Conservation (phyloP, 768 basidiomycete genomes). For the Termitomyces sp. region DNA sequence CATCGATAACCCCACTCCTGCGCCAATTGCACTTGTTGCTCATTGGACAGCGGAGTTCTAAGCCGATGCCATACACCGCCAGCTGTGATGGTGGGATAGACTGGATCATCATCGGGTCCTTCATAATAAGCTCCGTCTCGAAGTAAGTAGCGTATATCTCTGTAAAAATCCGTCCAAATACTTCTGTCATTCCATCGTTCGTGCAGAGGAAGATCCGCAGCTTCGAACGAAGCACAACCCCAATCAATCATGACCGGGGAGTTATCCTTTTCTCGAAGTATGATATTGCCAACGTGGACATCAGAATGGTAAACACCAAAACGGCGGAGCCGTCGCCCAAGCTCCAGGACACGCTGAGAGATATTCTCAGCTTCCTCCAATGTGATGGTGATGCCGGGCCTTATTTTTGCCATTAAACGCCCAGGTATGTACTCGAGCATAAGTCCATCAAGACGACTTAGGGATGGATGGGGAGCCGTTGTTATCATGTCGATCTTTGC, state of each 20-base stretch:
- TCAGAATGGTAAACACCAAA: background rate
- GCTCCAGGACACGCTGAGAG: background rate
- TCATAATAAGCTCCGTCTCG: background rate
- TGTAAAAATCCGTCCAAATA: background rate
- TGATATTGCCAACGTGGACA: background rate
- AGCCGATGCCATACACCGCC: background rate
- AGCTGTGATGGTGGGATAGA: background rate
- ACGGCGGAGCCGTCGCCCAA: background rate
- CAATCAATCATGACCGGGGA: background rate
- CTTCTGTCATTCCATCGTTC: background rate
- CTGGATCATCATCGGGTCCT: background rate
- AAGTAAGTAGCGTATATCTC: background rate
- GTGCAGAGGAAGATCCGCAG: background rate
- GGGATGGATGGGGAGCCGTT: too few relatives aligned
- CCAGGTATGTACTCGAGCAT: conserved; percentile 1
- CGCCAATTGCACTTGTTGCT: background rate
- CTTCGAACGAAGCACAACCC: background rate
- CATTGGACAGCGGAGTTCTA: background rate
- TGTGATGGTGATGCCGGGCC: background rate
- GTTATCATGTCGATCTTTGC: too few relatives aligned
- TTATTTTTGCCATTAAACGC: background rate
- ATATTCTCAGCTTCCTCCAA: background rate
- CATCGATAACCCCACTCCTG: background rate
- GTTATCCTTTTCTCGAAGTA: background rate
- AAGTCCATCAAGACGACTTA: background rate